Conservation (phyloP, 768 basidiomycete genomes). For the Suillus subluteus region DNA sequence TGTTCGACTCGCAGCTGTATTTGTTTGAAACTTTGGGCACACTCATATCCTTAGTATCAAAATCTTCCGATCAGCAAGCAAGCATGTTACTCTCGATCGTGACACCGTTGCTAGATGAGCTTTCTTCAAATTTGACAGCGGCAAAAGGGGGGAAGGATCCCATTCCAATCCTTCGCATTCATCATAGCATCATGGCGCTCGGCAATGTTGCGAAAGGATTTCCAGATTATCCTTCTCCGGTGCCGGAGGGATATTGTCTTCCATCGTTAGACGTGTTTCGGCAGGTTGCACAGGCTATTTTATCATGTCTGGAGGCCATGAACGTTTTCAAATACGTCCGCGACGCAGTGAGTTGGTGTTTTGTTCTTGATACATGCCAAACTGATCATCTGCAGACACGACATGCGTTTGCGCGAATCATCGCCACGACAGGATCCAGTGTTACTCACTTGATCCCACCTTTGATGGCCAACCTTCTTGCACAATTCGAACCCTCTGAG, state of each 20-base stretch:
- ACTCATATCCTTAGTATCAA: slow-evolving; percentile 76
- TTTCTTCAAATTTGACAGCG: slow-evolving; percentile 59
- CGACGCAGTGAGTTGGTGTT: slow-evolving; percentile 73
- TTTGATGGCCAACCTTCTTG: slow-evolving; percentile 88
- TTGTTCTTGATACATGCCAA: slow-evolving; percentile 8
- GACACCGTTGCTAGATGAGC: slow-evolving; percentile 78
- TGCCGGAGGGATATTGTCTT: slow-evolving; percentile 65
- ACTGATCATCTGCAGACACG: slow-evolving; percentile 62
- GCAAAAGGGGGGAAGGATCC: slow-evolving; percentile 66
- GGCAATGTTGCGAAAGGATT: slow-evolving; percentile 97
- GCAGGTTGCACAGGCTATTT: slow-evolving; percentile 82
- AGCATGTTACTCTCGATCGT: slow-evolving; percentile 74
- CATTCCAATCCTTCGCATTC: slow-evolving; percentile 81
- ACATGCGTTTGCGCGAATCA: slow-evolving; percentile 90
- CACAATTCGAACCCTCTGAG: slow-evolving; percentile 90
- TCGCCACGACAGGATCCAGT: slow-evolving; percentile 85
- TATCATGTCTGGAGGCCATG: slow-evolving; percentile 88
- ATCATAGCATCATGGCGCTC: slow-evolving; percentile 93
- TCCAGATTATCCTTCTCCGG: slow-evolving; percentile 81
- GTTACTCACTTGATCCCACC: slow-evolving; percentile 87
- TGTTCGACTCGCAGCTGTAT: slow-evolving; percentile 91
- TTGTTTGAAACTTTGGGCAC: slow-evolving; percentile 92
- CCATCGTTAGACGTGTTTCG: slow-evolving; percentile 81
- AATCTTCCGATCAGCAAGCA: slow-evolving; percentile 67
- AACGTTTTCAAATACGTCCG: slow-evolving; percentile 85